phyloP scores from a whole-genome alignment of 306 rosid species.

The Rubus parviflorus region DNA sequence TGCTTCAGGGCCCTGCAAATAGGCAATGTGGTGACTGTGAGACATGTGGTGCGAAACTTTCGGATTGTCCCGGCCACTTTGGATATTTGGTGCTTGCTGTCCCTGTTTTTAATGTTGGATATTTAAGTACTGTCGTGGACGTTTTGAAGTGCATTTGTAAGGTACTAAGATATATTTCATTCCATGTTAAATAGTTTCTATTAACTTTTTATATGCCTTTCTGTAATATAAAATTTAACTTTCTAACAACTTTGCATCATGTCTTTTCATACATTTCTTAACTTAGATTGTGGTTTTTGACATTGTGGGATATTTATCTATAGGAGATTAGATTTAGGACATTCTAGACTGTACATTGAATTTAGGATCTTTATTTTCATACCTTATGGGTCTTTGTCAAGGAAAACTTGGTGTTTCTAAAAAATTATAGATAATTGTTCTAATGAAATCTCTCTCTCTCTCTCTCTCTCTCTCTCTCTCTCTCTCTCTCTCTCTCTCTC shows the following conservation, averaged over 20 bases:
- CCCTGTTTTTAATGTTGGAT: constrained; percentile 83
- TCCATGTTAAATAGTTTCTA: background rate
- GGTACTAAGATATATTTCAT: constrained; percentile 43
- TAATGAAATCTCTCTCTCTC: background rate
- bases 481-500: too few species aligned
- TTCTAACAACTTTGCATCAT: background rate
- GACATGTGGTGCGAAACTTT: constrained; percentile 66
- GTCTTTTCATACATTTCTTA: background rate
- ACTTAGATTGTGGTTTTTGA: background rate
- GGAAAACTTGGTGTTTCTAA: background rate
- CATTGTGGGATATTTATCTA: background rate
- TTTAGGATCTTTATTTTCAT: background rate
- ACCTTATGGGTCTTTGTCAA: background rate
- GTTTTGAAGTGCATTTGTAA: constrained; percentile 89
- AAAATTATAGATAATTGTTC: background rate
- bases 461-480: too few species aligned
- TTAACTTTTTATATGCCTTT: background rate
- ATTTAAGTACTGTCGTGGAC: constrained; percentile 48
- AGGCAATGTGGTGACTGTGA: constrained; percentile 48
- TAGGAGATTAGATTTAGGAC: background rate
- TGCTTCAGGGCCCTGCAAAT: constrained; percentile 75
- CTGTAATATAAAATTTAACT: background rate
- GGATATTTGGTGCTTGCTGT: constrained; percentile 68
- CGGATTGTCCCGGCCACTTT: constrained; percentile 80
- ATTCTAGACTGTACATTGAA: background rate